A percentile compares a stretch with the other conserved stretches of the same genome.
Conservation (phyloP, 176 grass and related monocot genomes). For the Chloris gayana region DNA sequence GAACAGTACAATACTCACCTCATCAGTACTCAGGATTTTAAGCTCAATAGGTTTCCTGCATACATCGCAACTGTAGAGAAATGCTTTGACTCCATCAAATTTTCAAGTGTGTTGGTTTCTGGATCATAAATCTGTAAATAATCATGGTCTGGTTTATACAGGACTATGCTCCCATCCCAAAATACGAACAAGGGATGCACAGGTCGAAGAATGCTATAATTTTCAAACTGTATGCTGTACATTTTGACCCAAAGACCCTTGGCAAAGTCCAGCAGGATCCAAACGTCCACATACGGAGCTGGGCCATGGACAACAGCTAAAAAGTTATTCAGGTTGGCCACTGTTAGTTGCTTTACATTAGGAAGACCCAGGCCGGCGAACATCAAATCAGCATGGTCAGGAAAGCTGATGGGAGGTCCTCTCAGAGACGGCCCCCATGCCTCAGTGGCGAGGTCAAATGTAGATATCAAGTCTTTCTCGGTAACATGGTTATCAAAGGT, state of each 20-base stretch:
- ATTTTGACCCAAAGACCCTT: neutral
- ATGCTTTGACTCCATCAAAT: neutral
- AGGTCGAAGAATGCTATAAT: neutral
- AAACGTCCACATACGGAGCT: conserved; percentile 5
- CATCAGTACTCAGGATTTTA: neutral
- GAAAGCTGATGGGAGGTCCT: neutral
- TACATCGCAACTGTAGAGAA: neutral
- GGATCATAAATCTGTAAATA: neutral
- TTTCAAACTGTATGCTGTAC: neutral
- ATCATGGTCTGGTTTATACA: neutral
- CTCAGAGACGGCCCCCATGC: neutral
- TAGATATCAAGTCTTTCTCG: neutral
- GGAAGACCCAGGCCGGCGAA: neutral
- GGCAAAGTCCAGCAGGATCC: neutral
- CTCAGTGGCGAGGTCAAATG: conserved; percentile 34
- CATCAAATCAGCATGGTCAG: neutral
- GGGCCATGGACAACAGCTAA: neutral
- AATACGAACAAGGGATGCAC: neutral
- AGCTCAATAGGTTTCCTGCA: neutral
- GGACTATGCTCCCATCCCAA: neutral
- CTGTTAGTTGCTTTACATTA: conserved; percentile 5
- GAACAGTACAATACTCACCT: neutral
- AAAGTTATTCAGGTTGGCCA: neutral
- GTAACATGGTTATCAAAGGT: neutral
- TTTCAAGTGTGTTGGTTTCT: neutral